Evolutionary conservation across 768 basidiomycete genomes (phyloP), one percentile per base, ranked within the genome.

Genomic region (Rhodotorula paludigena): DNA sequence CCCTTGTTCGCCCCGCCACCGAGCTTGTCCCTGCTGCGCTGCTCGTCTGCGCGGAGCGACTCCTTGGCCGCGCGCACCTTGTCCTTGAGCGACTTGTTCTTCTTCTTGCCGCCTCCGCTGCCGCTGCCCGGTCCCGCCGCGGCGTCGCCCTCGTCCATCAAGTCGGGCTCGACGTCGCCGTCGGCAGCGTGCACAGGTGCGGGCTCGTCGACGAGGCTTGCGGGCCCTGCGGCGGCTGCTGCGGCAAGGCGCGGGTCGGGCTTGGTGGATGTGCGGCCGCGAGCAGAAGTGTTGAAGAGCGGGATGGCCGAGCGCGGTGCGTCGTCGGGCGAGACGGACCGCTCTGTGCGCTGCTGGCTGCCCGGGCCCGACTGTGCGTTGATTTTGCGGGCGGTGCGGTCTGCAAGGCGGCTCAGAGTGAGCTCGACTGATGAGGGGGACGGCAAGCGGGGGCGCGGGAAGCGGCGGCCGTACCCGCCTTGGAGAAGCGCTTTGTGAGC

Each of bases 261-360:
- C n/a, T 63, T 63, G 21, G 41, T 16, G 5, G 42, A 23, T 28
- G 33, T 23, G 0, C 63, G 47, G 10, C 59, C 60, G n/a, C 33
- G 47, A 5, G 39, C 63, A 6, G 63, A 61, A 21, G 63, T 61
- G 60, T 69, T 69, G 68, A 69, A 69, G 35, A 69, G 60, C 1
- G 68, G 68, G 47, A 69, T 69, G 36, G 47, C 56, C 9, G 57
- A 55, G 11, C 23, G 53, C 2, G 35, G 5, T 1, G 1, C 23
- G n/a, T 6, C 52, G 23, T 64, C 63, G 35, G 66, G 66, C 5
- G 68, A 64, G 44, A 39, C n/a, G 3, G 60, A 61, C 3, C 60
- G 58, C 30, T 57, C 30, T 21, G 30, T 9, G 16, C 41, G 39
- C n/a, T 11, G 48, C 20, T 5, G 30, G 18, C 12, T 2, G 7